These are phyloP conservation scores for Periconia digitata DNA, from an alignment of 2,329 filamentous ascomycete species.

Conservation along the genomic window DNA sequence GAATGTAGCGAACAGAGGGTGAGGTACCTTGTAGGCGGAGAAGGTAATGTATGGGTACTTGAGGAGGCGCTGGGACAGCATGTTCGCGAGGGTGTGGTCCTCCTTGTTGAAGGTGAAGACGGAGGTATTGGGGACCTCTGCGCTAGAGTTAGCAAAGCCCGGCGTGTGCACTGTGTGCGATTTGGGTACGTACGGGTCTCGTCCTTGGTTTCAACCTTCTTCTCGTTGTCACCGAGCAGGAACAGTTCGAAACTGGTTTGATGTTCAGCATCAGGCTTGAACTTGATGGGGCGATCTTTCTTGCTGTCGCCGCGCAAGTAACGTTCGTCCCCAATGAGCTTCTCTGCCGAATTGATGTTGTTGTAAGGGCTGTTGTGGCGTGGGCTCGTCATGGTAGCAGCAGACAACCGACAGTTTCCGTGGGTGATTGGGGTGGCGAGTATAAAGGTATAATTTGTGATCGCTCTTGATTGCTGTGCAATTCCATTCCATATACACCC, in stretches of 20 bases:
- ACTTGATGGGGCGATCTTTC: conserved; percentile 3
- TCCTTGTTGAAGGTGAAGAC: conserved; percentile 97
- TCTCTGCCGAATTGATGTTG: conserved; percentile 9
- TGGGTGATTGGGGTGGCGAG: background rate
- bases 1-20: conserved; percentile 53
- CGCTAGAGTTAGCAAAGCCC: conserved; percentile 1
- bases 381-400: no score
- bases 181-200: conserved; percentile 76
- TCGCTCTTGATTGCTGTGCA: background rate
- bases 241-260: conserved; percentile 84
- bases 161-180: conserved; percentile 2
- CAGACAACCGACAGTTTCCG: no score
- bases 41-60: conserved; percentile 83
- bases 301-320: conserved; percentile 9
- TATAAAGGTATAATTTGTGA: background rate
- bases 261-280: conserved; percentile 18
- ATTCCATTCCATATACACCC: no score
- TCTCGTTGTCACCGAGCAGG: conserved; percentile 82
- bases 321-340: conserved; percentile 16
- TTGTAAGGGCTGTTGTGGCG: no score
- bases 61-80: conserved; percentile 83
- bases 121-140: conserved; percentile 90
- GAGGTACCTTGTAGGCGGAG: conserved; percentile 79
- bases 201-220: conserved; percentile 85
- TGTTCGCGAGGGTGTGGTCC: conserved; percentile 92